Conservation (phyloP, 2,329 filamentous ascomycete genomes). For the Xylaria hypoxylon region DNA sequence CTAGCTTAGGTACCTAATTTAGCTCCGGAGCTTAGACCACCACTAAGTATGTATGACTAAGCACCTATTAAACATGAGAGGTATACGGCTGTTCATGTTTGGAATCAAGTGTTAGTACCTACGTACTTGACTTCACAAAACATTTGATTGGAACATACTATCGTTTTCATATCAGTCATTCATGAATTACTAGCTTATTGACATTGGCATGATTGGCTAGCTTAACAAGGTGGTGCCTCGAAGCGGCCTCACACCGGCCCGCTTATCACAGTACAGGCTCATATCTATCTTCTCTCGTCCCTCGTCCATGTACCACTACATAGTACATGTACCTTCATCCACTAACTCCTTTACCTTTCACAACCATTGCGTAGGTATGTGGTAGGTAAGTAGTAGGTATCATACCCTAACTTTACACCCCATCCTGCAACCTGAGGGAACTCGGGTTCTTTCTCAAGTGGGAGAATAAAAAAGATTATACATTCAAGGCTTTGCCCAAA, state of each 20-base stretch:
- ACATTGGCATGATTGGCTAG: constrained; percentile 1
- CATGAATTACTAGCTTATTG: constrained; percentile 31
- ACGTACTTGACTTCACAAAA: no score
- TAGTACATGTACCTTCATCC: constrained; percentile 35
- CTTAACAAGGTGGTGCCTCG: background rate
- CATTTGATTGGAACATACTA: no score
- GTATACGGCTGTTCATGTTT: no score
- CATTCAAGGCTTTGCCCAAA: constrained; percentile 49
- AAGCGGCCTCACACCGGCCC: background rate
- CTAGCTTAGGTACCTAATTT: no score
- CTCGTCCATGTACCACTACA: constrained; percentile 12
- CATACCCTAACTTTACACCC: constrained; percentile 39
- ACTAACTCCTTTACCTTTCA: constrained; percentile 25
- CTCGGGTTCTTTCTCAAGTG: constrained; percentile 25
- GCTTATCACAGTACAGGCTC: background rate
- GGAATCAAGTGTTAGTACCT: no score
- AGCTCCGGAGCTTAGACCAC: no score
- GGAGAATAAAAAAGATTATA: constrained; percentile 46
- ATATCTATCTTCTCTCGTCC: constrained; percentile 38
- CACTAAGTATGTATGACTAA: no score
- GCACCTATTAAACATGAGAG: no score
- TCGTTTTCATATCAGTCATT: constrained; percentile 19
- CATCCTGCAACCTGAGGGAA: constrained; percentile 27
- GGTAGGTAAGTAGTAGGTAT: constrained; percentile 43
- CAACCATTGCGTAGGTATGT: constrained; percentile 39